These are phyloP conservation scores for Podosphaera fusca DNA, from an alignment of 2,329 filamentous ascomycete species.

Conservation along the genomic window DNA sequence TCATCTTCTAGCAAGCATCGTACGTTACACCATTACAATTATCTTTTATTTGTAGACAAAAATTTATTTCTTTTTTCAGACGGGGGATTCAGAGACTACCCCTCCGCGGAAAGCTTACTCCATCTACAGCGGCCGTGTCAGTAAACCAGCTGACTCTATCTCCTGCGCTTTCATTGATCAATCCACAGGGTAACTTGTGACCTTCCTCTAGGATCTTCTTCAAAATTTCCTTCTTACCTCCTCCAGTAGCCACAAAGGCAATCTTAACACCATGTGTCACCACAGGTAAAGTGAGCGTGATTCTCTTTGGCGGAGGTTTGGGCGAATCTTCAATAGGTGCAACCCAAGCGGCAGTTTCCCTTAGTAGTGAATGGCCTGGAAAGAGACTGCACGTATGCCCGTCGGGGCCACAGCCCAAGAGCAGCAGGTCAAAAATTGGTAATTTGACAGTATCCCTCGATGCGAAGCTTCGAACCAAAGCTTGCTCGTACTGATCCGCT, in stretches of 20 bases:
- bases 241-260: constrained; percentile 79
- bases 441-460: constrained; percentile 82
- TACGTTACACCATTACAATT: too few species aligned
- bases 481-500: constrained; percentile 82
- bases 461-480: constrained; percentile 66
- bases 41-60: too few species aligned
- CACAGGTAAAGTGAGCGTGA: constrained; percentile 81
- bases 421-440: constrained; percentile 81
- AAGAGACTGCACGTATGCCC: constrained; percentile 96
- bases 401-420: constrained; percentile 85
- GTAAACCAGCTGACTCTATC: constrained; percentile 93
- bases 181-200: constrained; percentile 52
- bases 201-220: constrained; percentile 75
- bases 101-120: constrained; percentile 59
- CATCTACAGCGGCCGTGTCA: constrained; percentile 64
- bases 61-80: background rate
- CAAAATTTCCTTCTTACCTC: constrained; percentile 72
- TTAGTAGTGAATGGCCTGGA: constrained; percentile 66
- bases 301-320: constrained; percentile 75
- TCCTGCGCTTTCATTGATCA: constrained; percentile 66
- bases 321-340: constrained; percentile 79
- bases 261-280: constrained; percentile 69
- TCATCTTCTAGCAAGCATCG: too few species aligned
- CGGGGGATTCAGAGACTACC: constrained; percentile 33
- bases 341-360: constrained; percentile 79